phyloP scores from a whole-genome alignment of 108 stramenopile genomes.

The Hondaea fermentalgiana region DNA sequence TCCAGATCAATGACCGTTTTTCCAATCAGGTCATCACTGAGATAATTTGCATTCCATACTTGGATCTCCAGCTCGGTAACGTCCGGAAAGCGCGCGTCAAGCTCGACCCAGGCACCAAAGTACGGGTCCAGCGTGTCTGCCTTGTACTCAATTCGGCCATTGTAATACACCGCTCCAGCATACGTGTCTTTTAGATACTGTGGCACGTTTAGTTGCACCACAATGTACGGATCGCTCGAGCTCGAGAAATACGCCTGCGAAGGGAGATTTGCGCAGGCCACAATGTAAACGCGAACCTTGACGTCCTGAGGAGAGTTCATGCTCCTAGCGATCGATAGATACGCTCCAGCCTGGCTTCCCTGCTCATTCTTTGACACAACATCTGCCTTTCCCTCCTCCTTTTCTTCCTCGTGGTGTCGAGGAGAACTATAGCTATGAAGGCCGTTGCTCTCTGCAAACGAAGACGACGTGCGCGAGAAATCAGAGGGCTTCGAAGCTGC shows the following conservation, averaged over 20 bases:
- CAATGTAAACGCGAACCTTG: not conserved
- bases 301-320: not conserved
- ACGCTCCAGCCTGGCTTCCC: not conserved
- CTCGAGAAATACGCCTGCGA: not conserved
- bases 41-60: slow-evolving; percentile 12
- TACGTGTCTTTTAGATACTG: not conserved
- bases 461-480: not conserved
- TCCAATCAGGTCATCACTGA: not conserved
- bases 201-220: not conserved
- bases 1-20: not conserved
- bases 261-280: not conserved
- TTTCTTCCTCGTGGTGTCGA: not conserved
- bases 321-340: not conserved
- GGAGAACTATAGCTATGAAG: too few relatives aligned
- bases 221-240: not conserved
- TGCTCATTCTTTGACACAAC: not conserved
- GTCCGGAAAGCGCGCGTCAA: not conserved
- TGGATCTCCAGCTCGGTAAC: not conserved
- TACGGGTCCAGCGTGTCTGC: not conserved
- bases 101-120: slow-evolving; percentile 8
- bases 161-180: not conserved
- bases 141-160: not conserved
- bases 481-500: not conserved
- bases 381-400: not conserved
- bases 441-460: too few relatives aligned